Percentiles rank a stretch among this genome's conserved stretches.
These are phyloP conservation scores for Immersiporthe knoxdaviesiana DNA, from an alignment of 2,329 filamentous ascomycete species.

Conservation along the genomic window DNA sequence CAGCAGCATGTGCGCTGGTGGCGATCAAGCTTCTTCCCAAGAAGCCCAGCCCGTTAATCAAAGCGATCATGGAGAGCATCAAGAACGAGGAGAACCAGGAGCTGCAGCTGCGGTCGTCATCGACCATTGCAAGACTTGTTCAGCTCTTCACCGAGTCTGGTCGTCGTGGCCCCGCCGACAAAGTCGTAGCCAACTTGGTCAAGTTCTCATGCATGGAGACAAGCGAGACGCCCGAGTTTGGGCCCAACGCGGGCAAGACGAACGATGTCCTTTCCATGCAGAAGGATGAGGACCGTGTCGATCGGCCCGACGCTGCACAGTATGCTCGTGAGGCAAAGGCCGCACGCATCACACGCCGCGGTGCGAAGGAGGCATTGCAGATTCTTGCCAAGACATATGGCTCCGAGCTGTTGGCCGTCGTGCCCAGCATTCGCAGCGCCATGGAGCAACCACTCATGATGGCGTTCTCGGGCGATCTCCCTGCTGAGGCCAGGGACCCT, in stretches of 20 bases:
- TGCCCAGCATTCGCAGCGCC: constrained; percentile 78
- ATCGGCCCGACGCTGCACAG: constrained; percentile 87
- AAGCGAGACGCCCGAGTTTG: constrained; percentile 94
- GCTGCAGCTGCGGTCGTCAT: constrained; percentile 83
- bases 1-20: constrained; percentile 84
- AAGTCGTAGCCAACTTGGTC: constrained; percentile 92
- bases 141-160: constrained; percentile 80
- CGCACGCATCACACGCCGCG: constrained; percentile 86
- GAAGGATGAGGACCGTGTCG: constrained; percentile 94
- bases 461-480: constrained; percentile 74
- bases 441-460: constrained; percentile 80
- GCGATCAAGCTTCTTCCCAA: constrained; percentile 88
- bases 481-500: constrained; percentile 72
- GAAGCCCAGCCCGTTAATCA: constrained; percentile 91
- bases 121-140: constrained; percentile 83
- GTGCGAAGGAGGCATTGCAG: constrained; percentile 92
- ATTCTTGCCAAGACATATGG: constrained; percentile 83
- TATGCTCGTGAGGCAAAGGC: constrained; percentile 89
- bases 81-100: constrained; percentile 92
- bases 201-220: constrained; percentile 99
- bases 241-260: constrained; percentile 76
- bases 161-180: constrained; percentile 85
- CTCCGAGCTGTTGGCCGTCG: constrained; percentile 73
- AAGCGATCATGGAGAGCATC: constrained; percentile 97
- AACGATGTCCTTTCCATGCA: constrained; percentile 87